Evolutionary conservation across 441 rosid species (phyloP).

Genomic region (Manihot esculenta): DNA sequence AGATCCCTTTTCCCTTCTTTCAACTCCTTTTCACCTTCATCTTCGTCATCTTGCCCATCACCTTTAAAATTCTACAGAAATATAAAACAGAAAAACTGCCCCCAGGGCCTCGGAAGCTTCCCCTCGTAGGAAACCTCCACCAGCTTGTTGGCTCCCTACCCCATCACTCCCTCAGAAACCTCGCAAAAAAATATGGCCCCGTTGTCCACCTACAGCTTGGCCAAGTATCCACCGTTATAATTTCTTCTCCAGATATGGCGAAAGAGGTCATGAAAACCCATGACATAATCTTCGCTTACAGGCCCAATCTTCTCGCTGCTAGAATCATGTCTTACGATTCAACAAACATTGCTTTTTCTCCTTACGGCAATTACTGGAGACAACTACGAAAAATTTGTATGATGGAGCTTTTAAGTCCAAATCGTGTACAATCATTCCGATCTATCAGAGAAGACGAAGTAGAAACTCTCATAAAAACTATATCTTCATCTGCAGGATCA

Average conservation of each 20-base stretch:
- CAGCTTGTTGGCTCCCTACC: constrained; percentile 29
- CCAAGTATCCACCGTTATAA: constrained; percentile 23
- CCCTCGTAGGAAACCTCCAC: constrained; percentile 36
- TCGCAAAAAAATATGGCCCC: constrained; percentile 44
- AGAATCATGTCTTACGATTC: constrained; percentile 16
- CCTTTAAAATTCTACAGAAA: too few species aligned
- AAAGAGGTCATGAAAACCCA: constrained; percentile 42
- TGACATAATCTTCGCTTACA: constrained; percentile 30
- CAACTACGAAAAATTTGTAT: not conserved
- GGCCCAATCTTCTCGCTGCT: constrained; percentile 9
- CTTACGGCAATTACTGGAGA: constrained; percentile 21
- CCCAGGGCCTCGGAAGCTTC: constrained; percentile 35
- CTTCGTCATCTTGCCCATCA: too few species aligned
- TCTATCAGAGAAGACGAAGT: not conserved
- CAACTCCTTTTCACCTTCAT: too few species aligned
- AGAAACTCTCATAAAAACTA: not conserved
- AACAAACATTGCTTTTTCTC: constrained; percentile 19
- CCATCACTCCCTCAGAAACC: constrained; percentile 31
- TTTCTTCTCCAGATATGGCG: constrained; percentile 42
- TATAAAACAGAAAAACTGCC: not conserved
- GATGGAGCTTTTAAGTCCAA: not conserved
- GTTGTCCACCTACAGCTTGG: constrained; percentile 46
- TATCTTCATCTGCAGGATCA: not conserved
- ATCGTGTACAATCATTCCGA: not conserved
- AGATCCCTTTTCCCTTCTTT: not conserved